These are phyloP conservation scores for Erodium moschatum DNA, from an alignment of 441 rosid genomes.

Conservation along the genomic window DNA sequence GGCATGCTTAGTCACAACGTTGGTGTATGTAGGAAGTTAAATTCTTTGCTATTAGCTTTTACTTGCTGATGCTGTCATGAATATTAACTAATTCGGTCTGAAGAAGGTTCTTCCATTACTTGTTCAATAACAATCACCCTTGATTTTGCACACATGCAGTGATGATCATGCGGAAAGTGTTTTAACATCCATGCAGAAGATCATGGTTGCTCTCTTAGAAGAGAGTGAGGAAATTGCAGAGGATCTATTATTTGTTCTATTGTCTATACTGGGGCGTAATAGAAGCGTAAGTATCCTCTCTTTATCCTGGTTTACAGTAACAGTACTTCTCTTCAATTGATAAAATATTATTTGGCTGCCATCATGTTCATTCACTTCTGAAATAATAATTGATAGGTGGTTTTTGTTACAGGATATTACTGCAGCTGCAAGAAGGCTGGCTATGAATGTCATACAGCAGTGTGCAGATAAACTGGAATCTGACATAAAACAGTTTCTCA, in stretches of 20 bases:
- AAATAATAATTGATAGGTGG: conserved; percentile 26
- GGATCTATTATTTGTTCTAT: conserved; percentile 61
- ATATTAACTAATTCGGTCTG: conserved; percentile 17
- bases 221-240: conserved; percentile 90
- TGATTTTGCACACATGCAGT: conserved; percentile 39
- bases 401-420: conserved; percentile 52
- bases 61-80: conserved; percentile 1
- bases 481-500: conserved; percentile 77
- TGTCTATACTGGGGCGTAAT: conserved; percentile 73
- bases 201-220: conserved; percentile 79
- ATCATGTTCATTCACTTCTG: conserved; percentile 1
- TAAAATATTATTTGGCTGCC: conserved; percentile 14
- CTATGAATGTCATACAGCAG: conserved; percentile 79
- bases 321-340: conserved; percentile 14
- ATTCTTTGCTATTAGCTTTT: background rate
- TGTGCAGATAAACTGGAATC: conserved; percentile 88
- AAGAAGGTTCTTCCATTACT: conserved; percentile 8
- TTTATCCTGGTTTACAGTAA: conserved; percentile 10
- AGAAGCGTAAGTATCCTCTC: conserved; percentile 52
- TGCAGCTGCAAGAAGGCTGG: conserved; percentile 73
- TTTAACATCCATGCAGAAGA: conserved; percentile 81
- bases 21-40: background rate
- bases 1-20: conserved; percentile 1
- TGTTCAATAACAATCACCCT: conserved; percentile 9
- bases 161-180: conserved; percentile 93